Conservation (phyloP, 129 eudicot genomes). For the Flaveria bidentis region DNA sequence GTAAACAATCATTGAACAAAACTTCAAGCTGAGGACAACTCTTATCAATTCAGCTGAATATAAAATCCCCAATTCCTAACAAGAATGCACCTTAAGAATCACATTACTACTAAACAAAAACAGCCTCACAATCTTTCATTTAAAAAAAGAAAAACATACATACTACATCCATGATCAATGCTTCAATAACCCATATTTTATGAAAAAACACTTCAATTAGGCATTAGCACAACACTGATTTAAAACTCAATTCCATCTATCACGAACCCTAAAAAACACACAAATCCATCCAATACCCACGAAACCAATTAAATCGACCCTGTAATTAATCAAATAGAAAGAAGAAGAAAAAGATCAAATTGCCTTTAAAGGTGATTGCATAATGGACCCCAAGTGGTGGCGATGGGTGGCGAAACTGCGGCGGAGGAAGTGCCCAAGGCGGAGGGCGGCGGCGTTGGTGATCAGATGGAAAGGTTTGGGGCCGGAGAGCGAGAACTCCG, state of each 20-base stretch:
- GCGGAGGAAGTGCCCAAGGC: conserved; percentile 52
- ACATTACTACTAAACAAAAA: conserved; percentile 11
- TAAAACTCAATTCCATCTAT: neutral
- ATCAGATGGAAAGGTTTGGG: conserved; percentile 55
- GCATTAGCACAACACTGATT: neutral
- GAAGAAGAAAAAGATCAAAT: neutral
- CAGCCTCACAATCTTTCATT: neutral
- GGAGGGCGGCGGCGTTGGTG: conserved; percentile 70
- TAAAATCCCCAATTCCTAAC: neutral
- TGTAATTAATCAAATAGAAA: neutral
- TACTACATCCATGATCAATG: no score
- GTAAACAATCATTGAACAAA: neutral
- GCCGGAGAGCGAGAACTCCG: conserved; percentile 38
- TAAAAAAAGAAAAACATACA: no score
- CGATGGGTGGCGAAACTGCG: conserved; percentile 47
- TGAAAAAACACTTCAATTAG: neutral
- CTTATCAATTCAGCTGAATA: neutral
- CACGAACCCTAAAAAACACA: conserved; percentile 10
- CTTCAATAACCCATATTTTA: neutral
- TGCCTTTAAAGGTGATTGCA: conserved; percentile 57
- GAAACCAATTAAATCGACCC: neutral
- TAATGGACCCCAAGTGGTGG: conserved; percentile 36
- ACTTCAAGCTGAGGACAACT: neutral
- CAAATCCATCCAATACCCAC: conserved; percentile 3
- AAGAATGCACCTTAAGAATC: neutral